Base-by-base conservation (phyloP, 495 filamentous ascomycete species). In the Venustampulla echinocandica region DNA sequence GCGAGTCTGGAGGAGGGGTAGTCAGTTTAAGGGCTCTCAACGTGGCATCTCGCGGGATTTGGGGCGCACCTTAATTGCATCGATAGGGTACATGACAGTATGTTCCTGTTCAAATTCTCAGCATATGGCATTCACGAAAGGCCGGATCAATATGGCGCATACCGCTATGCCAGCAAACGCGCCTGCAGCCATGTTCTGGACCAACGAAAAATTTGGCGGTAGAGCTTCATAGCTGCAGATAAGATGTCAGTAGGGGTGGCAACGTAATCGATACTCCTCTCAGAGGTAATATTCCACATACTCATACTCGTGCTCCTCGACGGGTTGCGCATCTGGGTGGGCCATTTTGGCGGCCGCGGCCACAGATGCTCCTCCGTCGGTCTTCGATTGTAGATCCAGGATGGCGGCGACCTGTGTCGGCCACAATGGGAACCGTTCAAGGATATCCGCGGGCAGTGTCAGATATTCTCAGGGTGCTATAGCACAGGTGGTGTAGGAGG, bases 141-240 rank as follows among this genome's bases (percentile, higher is more conserved):
- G 47, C 30, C 38, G 48, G 39, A 25, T 21, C 10, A 33, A 25
- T 17, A 21, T 48, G 41, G 28, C 39, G 38, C 80, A 58, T 81
- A 97, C 92, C 64, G 89, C 89, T 59, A 99, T 94, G 44, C 92
- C 92, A 40, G 92, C 92, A 66, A 97, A 95, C 56, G 93, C 92
- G 62, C 92, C 92, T 11, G 93, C 93, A 42, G 82, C 63, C 84
- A 95, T 92, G 64, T 95, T 95, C 58, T 77, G 74, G 27, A 70
- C 35, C 46, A 79, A 62, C 38, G 74, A 76, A 59, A 78, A 77
- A 59, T 77, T 78, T 27, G 75, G 75, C 25, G 76, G 76, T 13
- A 79, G 68, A 23, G 65, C 61, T 59, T 79, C 76, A 66, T 79
- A 79, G 62, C 74, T 77, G 44, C 30, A 23, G 23, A 53, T 42